phyloP scores from a whole-genome alignment of 345 rosid genomes.

The Eucalyptus marginata region DNA sequence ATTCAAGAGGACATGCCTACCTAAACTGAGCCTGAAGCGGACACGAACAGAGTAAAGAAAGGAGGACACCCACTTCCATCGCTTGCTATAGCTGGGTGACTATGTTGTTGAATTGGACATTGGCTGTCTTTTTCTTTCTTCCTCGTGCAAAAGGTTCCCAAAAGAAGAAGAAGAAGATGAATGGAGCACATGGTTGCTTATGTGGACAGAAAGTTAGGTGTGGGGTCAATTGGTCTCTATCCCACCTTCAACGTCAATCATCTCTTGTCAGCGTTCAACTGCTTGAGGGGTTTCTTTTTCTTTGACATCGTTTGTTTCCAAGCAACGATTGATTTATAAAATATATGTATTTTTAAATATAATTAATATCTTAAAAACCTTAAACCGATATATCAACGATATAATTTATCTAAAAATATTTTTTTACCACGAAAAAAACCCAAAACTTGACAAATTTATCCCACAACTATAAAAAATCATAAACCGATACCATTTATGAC shows the following conservation, averaged over 20 bases:
- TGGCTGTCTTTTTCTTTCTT: not conserved
- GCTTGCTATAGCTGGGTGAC: not conserved
- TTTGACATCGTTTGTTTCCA: too few species aligned
- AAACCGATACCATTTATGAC: too few species aligned
- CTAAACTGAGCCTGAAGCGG: not conserved
- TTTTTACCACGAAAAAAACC: too few species aligned
- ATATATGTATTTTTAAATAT: too few species aligned
- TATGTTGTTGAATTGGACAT: not conserved
- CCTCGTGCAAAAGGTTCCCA: not conserved
- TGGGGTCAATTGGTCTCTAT: not conserved
- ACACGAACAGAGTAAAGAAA: not conserved
- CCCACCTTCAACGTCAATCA: not conserved
- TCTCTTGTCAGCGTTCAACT: not conserved
- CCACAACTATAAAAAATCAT: too few species aligned
- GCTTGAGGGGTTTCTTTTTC: not conserved
- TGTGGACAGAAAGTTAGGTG: not conserved
- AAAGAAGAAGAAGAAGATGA: not conserved
- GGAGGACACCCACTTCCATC: not conserved
- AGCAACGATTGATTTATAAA: too few species aligned
- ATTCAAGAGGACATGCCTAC: not conserved
- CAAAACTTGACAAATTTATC: too few species aligned
- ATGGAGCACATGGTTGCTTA: not conserved
- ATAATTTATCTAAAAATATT: too few species aligned
- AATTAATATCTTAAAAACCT: too few species aligned
- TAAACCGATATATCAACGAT: accelerated